Conservation (phyloP, 225 moss, liverwort and hornwort species). For the Asterella californica region DNA sequence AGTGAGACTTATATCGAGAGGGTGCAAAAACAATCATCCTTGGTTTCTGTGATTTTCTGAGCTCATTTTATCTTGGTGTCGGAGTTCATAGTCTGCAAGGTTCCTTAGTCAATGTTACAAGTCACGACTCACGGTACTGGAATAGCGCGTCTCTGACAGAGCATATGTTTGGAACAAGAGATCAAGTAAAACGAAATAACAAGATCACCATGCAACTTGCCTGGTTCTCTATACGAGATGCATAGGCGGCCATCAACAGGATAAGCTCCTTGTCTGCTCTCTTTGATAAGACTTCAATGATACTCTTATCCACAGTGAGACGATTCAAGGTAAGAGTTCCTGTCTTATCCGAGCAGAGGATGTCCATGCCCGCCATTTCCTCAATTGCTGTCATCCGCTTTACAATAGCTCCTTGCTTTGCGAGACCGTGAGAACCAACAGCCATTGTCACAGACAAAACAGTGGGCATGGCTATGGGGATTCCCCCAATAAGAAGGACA, state of each 20-base stretch:
- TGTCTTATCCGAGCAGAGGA: constrained; percentile 80
- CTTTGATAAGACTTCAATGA: constrained; percentile 60
- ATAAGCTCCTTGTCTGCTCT: constrained; percentile 44
- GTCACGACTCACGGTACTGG: background rate
- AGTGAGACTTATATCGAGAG: constrained; percentile 6
- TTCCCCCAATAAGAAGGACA: constrained; percentile 73
- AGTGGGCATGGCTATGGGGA: constrained; percentile 83
- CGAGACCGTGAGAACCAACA: constrained; percentile 67
- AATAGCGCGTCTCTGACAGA: background rate
- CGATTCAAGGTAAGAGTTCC: constrained; percentile 77
- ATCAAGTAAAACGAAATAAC: background rate
- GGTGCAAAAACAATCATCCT: background rate
- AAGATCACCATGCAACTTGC: constrained; percentile 9
- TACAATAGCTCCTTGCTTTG: constrained; percentile 73
- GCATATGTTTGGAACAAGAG: background rate
- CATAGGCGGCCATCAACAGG: constrained; percentile 52
- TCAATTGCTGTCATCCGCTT: constrained; percentile 92
- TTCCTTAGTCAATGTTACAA: background rate
- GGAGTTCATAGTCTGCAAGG: background rate
- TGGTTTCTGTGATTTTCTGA: background rate
- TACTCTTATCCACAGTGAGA: constrained; percentile 60
- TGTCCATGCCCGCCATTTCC: constrained; percentile 77
- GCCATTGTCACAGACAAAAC: constrained; percentile 85
- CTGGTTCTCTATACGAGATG: constrained; percentile 61
- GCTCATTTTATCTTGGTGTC: too few species aligned